Evolutionary conservation across 768 basidiomycete genomes (phyloP).

Genomic region (Macrocybe gigantea): DNA sequence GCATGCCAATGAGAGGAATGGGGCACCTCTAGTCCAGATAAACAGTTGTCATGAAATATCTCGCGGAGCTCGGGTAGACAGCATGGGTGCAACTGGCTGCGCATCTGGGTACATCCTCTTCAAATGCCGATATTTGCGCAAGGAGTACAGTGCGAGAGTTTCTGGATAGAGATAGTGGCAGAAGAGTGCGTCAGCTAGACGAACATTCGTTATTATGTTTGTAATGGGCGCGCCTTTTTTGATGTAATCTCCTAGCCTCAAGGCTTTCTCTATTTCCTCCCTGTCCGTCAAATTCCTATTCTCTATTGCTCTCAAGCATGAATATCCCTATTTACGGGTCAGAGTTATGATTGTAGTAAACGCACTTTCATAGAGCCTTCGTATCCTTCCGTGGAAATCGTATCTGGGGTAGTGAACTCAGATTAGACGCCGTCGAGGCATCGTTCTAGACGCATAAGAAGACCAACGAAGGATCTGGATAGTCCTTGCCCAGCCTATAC

Average conservation of each 20-base stretch:
- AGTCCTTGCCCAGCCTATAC: constrained; percentile 73
- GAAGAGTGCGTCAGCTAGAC: neutral
- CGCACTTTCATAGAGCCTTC: constrained; percentile 71
- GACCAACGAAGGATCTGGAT: constrained; percentile 75
- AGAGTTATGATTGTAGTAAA: constrained; percentile 1
- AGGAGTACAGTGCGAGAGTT: constrained; percentile 74
- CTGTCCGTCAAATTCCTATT: constrained; percentile 60
- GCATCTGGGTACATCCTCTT: constrained; percentile 59
- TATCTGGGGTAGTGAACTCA: constrained; percentile 36
- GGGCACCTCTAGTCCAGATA: no score
- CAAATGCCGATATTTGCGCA: constrained; percentile 79
- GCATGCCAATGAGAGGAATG: no score
- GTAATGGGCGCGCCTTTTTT: constrained; percentile 59
- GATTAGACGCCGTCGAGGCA: constrained; percentile 3
- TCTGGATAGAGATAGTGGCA: constrained; percentile 35
- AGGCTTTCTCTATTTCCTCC: constrained; percentile 70
- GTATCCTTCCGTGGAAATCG: constrained; percentile 68
- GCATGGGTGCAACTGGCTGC: constrained; percentile 4
- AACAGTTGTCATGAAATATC: no score
- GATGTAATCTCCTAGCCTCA: constrained; percentile 77
- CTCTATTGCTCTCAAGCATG: constrained; percentile 33
- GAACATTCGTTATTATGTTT: neutral
- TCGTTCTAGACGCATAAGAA: constrained; percentile 7
- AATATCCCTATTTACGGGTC: neutral
- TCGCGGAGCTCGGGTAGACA: constrained; percentile 6